Base-by-base conservation (phyloP, 2,329 filamentous ascomycete genomes). In the Aspergillus alliaceus region DNA sequence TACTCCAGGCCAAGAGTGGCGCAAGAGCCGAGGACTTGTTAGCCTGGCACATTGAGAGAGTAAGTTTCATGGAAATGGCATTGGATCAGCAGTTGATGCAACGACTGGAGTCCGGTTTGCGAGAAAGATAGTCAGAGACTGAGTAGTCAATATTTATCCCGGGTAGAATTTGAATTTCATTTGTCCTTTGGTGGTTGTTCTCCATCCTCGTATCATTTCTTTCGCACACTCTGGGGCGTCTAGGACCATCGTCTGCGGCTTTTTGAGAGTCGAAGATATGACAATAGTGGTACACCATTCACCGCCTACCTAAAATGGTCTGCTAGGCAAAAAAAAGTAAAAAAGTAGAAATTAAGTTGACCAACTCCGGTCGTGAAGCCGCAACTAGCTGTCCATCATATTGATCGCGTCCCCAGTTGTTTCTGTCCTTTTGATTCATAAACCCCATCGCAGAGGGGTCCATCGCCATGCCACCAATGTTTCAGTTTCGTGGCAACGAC, bases 11-110 rank as follows among this genome's bases (percentile, higher is more conserved):
- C 0, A 57, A 67, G 0, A 78, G 81, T 42, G 85, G 85, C 0
- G 80, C 81, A 0, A 77, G 82, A 59, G 84, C 82, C 3, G 81
- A 85, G 65, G 69, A 67, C 0, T 88, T 85, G 84, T 64, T 90
- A 40, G 78, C 85, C 22, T 91, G 88, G 87, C 82, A 80, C 69
- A 82, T 74, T 2, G 75, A 69, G 2, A 75, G 84, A 54, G 79
- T 88, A 4, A 87, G 85, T 61, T 90, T 85, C 69, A 70, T 75
- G 0, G 85, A 88, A 64, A 82, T 87, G 61, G 77, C 77, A 7
- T 51, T 68, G 34, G 72, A 76, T 48, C 62, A 64, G 48, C 60
- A 66, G 15, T 58, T 77, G 35, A 65, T 75, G 31, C 44, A 64
- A 27, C 54, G 55, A 51, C 59, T 73, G 47, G 65, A 69, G 27